These are phyloP conservation scores for Ogataea ganodermae DNA, from an alignment of 805 yeast genomes.

Conservation along the genomic window DNA sequence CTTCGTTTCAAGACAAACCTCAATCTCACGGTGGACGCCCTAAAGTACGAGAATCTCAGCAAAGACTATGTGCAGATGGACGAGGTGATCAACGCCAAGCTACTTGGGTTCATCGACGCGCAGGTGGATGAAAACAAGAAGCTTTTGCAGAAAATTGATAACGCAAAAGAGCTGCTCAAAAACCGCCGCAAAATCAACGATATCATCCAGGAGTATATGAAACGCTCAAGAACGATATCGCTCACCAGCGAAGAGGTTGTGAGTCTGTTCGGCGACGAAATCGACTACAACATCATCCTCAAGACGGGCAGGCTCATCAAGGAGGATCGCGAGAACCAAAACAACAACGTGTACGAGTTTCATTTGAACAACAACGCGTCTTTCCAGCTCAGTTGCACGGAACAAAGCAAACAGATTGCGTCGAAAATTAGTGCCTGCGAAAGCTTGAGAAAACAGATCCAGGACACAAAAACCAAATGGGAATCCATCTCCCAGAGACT, in stretches of 20 bases:
- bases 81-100: conserved; percentile 15
- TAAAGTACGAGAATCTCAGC: conserved; percentile 18
- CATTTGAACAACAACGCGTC: conserved; percentile 18
- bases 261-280: conserved; percentile 31
- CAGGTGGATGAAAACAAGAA: conserved; percentile 24
- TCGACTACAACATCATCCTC: conserved; percentile 25
- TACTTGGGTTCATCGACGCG: conserved; percentile 24
- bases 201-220: conserved; percentile 27
- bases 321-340: conserved; percentile 17
- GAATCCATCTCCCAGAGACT: conserved; percentile 22
- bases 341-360: conserved; percentile 26
- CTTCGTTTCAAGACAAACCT: conserved; percentile 22
- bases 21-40: conserved; percentile 23
- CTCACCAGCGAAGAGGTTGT: conserved; percentile 26
- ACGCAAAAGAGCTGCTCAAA: conserved; percentile 25
- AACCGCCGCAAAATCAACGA: conserved; percentile 29
- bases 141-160: conserved; percentile 22
- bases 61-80: conserved; percentile 26
- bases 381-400: conserved; percentile 25
- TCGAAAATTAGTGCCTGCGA: conserved; percentile 31
- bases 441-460: conserved; percentile 20
- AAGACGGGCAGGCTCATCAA: conserved; percentile 26
- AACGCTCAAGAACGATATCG: conserved; percentile 23
- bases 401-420: conserved; percentile 24
- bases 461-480: conserved; percentile 29